Evolutionary conservation across 495 filamentous ascomycete genomes (phyloP).

Genomic region (Penicilliopsis zonata): DNA sequence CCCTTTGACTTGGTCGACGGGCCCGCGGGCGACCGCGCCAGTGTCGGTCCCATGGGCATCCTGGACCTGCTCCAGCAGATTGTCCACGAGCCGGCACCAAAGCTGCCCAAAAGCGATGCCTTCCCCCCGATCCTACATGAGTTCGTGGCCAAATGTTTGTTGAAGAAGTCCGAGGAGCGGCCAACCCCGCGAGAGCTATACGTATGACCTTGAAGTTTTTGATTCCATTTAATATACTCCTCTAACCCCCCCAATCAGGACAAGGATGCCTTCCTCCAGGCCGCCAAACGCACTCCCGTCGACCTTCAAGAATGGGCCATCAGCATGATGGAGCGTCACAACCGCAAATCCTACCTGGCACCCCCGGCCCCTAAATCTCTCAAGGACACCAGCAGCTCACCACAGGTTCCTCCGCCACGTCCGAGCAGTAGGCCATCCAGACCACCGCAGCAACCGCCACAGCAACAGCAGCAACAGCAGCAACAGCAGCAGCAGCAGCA

Average conservation of each 20-base stretch:
- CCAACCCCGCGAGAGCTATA: conserved; percentile 84
- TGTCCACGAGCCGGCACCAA: conserved; percentile 89
- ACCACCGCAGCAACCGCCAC: no score
- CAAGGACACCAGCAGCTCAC: conserved; percentile 14
- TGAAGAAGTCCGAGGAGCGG: conserved; percentile 74
- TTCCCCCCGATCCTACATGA: conserved; percentile 92
- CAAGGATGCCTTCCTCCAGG: conserved; percentile 82
- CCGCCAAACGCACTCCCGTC: conserved; percentile 87
- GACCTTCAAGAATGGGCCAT: conserved; percentile 84
- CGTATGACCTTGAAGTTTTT: conserved; percentile 23
- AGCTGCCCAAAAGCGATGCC: conserved; percentile 88
- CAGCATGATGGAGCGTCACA: conserved; percentile 78
- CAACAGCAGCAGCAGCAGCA: no score
- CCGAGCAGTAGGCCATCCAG: conserved; percentile 32
- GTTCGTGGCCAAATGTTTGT: conserved; percentile 90
- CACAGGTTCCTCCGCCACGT: conserved; percentile 13
- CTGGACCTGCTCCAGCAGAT: conserved; percentile 94
- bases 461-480: no score
- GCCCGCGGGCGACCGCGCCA: conserved; percentile 55
- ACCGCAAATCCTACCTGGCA: conserved; percentile 81
- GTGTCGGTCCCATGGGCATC: conserved; percentile 78
- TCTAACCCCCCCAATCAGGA: conserved; percentile 45
- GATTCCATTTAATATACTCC: not conserved
- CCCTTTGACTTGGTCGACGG: conserved; percentile 77
- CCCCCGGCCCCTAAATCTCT: conserved; percentile 43